A percentile compares a stretch with the other conserved stretches of the same genome.
Conservation (phyloP, 768 basidiomycete genomes). For the Pisolithus sp. region DNA sequence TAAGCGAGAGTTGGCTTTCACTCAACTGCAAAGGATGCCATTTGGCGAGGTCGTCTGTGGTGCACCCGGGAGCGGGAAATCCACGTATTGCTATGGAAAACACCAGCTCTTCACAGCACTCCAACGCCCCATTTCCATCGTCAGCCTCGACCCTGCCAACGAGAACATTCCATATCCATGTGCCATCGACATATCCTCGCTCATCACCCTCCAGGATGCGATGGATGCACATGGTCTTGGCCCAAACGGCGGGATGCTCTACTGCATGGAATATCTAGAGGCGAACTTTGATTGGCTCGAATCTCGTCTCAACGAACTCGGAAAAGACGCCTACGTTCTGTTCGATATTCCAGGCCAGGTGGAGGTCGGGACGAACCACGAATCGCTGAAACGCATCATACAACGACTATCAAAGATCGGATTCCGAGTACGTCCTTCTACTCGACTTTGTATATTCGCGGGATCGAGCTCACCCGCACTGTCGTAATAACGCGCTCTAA, state of each 20-base stretch:
- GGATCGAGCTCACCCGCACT: not conserved
- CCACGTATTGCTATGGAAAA: slow-evolving; percentile 84
- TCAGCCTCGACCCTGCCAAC: slow-evolving; percentile 97
- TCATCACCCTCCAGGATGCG: slow-evolving; percentile 82
- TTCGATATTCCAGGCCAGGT: slow-evolving; percentile 98
- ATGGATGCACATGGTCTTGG: slow-evolving; percentile 84
- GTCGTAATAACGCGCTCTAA: not conserved
- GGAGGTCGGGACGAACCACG: slow-evolving; percentile 94
- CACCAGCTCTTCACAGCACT: slow-evolving; percentile 86
- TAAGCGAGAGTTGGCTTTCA: no score
- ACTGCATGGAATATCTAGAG: slow-evolving; percentile 95
- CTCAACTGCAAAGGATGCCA: slow-evolving; percentile 46
- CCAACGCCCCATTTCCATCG: slow-evolving; percentile 76
- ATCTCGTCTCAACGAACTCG: slow-evolving; percentile 55
- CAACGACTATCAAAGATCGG: slow-evolving; percentile 60
- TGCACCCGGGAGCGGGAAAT: slow-evolving; percentile 82
- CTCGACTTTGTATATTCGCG: not conserved
- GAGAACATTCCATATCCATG: slow-evolving; percentile 87
- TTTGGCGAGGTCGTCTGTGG: slow-evolving; percentile 87
- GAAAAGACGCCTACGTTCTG: slow-evolving; percentile 75
- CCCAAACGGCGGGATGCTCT: slow-evolving; percentile 94
- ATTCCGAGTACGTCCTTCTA: slow-evolving; percentile 68
- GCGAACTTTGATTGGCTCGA: slow-evolving; percentile 90
- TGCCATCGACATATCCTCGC: slow-evolving; percentile 72
- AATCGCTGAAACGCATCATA: slow-evolving; percentile 78